phyloP scores from a whole-genome alignment of 345 rosid genomes.

The Citrus medica region DNA sequence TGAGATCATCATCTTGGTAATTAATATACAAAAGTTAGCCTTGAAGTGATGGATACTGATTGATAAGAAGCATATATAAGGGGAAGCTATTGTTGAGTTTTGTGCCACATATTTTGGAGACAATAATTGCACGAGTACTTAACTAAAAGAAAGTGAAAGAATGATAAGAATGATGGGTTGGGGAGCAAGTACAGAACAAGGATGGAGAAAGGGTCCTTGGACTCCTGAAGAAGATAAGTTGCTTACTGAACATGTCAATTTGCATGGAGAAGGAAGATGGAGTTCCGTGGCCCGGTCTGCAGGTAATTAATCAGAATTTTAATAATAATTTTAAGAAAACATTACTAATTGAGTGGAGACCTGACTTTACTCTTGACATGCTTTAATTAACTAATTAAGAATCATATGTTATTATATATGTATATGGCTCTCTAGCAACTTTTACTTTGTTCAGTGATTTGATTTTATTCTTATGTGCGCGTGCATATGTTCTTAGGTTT shows the following conservation, averaged over 20 bases:
- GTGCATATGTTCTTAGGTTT: slow-evolving; percentile 36
- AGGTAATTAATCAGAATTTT: slow-evolving; percentile 32
- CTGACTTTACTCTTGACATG: neutral
- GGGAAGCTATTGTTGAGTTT: neutral
- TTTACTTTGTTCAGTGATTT: too few relatives aligned
- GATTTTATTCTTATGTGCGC: neutral
- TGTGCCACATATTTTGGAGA: slow-evolving; percentile 36
- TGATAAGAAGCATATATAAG: slow-evolving; percentile 17
- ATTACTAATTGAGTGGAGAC: neutral
- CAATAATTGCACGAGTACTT: neutral
- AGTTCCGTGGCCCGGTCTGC: slow-evolving; percentile 58
- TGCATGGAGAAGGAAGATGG: slow-evolving; percentile 86
- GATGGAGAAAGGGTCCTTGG: slow-evolving; percentile 89
- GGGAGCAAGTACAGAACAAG: slow-evolving; percentile 42
- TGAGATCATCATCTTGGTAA: slow-evolving; percentile 32
- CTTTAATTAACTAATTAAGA: too few relatives aligned
- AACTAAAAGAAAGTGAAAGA: neutral
- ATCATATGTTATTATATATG: too few relatives aligned
- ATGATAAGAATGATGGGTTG: slow-evolving; percentile 40
- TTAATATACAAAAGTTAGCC: neutral
- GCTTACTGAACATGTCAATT: slow-evolving; percentile 49
- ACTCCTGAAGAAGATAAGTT: slow-evolving; percentile 75
- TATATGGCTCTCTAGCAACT: too few relatives aligned
- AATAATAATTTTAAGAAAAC: neutral
- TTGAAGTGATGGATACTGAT: slow-evolving; percentile 11